phyloP scores from a whole-genome alignment of 805 yeast genomes.

The Suhomyces sp. region DNA sequence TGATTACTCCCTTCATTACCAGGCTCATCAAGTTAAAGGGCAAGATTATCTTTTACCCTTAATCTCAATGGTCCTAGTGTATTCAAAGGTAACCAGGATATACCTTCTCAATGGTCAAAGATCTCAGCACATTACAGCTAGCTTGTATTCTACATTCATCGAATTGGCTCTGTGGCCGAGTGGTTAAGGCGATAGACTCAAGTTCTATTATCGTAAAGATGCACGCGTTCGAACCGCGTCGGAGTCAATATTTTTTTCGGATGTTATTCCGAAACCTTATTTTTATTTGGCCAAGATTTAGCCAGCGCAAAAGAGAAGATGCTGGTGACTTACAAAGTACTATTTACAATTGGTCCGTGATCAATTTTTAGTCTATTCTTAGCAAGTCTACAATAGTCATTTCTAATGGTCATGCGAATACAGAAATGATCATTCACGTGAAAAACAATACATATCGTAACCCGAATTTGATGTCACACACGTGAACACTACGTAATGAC shows the following conservation, averaged over 20 bases:
- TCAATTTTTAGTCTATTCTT: neutral
- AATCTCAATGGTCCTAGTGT: no score
- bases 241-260: constrained; percentile 4
- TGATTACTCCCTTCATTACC: no score
- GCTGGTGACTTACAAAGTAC: no score
- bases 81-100: no score
- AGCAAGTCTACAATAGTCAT: neutral
- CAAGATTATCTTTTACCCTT: no score
- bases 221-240: constrained; percentile 7
- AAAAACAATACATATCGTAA: neutral
- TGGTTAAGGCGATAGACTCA: constrained; percentile 7
- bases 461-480: neutral
- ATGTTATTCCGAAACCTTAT: neutral
- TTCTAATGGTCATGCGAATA: neutral
- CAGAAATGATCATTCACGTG: neutral
- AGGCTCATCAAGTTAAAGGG: no score
- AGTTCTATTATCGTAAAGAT: constrained; percentile 6
- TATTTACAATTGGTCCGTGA: neutral
- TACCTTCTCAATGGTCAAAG: no score
- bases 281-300: no score
- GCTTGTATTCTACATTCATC: no score
- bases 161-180: constrained; percentile 5
- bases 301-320: neutral
- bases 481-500: neutral
- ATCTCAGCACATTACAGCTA: no score